These are phyloP conservation scores for Rhizopus stolonifer DNA, from an alignment of 371 early-diverging fungal species.

Conservation along the genomic window DNA sequence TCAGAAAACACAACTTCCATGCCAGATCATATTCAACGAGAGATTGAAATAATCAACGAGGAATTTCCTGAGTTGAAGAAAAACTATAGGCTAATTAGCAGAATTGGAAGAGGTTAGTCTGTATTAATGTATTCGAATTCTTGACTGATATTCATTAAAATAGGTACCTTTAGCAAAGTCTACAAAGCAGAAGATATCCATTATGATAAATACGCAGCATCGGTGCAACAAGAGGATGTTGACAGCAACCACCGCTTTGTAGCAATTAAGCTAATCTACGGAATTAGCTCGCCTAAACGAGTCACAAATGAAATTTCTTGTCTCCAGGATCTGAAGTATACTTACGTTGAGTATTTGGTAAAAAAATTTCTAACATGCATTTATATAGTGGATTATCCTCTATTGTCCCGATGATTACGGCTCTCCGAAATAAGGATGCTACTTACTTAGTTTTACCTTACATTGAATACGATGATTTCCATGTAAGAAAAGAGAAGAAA, in stretches of 20 bases:
- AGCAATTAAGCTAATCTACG: slow-evolving; percentile 90
- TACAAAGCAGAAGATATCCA: slow-evolving; percentile 85
- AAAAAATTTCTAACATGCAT: background rate
- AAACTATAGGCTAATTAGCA: slow-evolving; percentile 62
- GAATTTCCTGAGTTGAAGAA: slow-evolving; percentile 53
- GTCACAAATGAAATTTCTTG: slow-evolving; percentile 84
- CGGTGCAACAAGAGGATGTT: slow-evolving; percentile 2
- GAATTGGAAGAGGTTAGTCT: slow-evolving; percentile 68
- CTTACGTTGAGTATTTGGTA: too few species aligned
- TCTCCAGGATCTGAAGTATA: slow-evolving; percentile 65
- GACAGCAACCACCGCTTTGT: slow-evolving; percentile 48
- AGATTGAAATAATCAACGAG: slow-evolving; percentile 40
- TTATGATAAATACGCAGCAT: slow-evolving; percentile 48
- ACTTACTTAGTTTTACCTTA: slow-evolving; percentile 83
- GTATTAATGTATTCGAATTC: background rate
- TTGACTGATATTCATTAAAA: too few species aligned
- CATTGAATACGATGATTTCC: slow-evolving; percentile 79
- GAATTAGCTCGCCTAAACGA: slow-evolving; percentile 76
- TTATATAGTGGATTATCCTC: slow-evolving; percentile 20
- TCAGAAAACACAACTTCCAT: too few species aligned
- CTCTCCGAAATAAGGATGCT: slow-evolving; percentile 75
- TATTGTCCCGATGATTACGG: slow-evolving; percentile 78
- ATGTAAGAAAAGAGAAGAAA: too few species aligned
- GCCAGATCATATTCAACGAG: slow-evolving; percentile 27
- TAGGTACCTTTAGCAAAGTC: slow-evolving; percentile 94